Evolutionary conservation across 176 grass and related monocot genomes (phyloP), one percentile per base, ranked within the genome.

Genomic region (Cymbopogon citratus): DNA sequence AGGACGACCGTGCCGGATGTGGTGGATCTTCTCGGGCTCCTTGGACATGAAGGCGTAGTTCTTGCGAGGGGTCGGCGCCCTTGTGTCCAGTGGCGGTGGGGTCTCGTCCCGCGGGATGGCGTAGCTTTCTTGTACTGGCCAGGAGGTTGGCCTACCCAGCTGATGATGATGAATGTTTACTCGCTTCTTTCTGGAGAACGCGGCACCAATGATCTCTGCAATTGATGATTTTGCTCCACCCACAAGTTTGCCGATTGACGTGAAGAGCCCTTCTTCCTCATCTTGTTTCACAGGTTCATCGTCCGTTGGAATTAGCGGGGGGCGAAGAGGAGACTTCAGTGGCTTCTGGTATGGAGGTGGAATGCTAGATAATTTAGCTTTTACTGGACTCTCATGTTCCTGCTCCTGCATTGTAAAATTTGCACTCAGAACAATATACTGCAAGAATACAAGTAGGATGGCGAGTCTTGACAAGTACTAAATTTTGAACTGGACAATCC

Each of bases 11-110:
- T 91, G 90, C n/a, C 91, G 89, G 77, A 95, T 86, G 63, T 89
- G 88, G 71, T 98, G 96, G 83, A 95, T 84, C 81, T 90, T 95
- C 71, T 92, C 90, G 0, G 89, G 90, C 76, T 95, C 92, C 63
- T 91, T 91, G 7, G 94, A 87, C 86, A 91, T 92, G 90, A 92
- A 98, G 21, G 92, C 83, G 19, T 94, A 94, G 75, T 83, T 89
- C 84, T 87, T 92, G 66, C 79, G 90, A 66, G 90, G 90, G 71
- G 82, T 94, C 0, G 92, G 90, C 2, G 83, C 60, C 23, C 92
- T 89, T 38, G 85, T 76, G 61, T 91, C 89, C 70, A 81, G 68
- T n/a, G 65, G 78, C 6, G 90, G 87, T 75, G 91, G 92, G 15
- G 88, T 82, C 81, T 91, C 89, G 14, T 86, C 87, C 2, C 84